These are phyloP conservation scores for Aspergillus fructus DNA, from an alignment of 2,329 filamentous ascomycete species.

Conservation along the genomic window DNA sequence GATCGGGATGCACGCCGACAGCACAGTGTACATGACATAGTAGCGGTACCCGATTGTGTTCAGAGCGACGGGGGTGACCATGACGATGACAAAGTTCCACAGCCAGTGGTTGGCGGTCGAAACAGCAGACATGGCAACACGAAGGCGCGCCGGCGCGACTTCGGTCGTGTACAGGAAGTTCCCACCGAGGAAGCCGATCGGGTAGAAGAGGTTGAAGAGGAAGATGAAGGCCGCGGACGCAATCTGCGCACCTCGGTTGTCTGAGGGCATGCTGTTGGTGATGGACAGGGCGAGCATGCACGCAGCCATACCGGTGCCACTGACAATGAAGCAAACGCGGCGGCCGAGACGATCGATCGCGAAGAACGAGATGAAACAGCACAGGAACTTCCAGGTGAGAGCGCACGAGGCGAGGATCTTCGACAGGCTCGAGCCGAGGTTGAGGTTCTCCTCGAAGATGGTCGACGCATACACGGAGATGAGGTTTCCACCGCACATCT, in stretches of 20 bases:
- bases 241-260: conserved; percentile 14
- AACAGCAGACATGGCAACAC: conserved; percentile 8
- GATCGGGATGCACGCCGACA: conserved; percentile 13
- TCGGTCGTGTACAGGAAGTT: conserved; percentile 23
- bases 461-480: conserved; percentile 43
- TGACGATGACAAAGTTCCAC: conserved; percentile 21
- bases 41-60: conserved; percentile 18
- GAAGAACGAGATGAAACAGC: conserved; percentile 36
- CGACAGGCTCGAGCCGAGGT: conserved; percentile 15
- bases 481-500: conserved; percentile 34
- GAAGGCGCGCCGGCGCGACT: conserved; percentile 18
- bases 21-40: conserved; percentile 21
- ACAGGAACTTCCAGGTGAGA: conserved; percentile 38
- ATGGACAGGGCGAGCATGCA: conserved; percentile 57
- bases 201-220: conserved; percentile 62
- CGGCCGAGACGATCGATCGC: conserved; percentile 45
- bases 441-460: conserved; percentile 18
- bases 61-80: conserved; percentile 22
- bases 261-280: conserved; percentile 31
- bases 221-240: conserved; percentile 46
- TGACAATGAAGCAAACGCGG: conserved; percentile 53
- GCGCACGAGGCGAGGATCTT: conserved; percentile 48
- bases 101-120: conserved; percentile 7
- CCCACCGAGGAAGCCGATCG: conserved; percentile 21
- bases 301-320: conserved; percentile 52